Evolutionary conservation across 108 stramenopile species (phyloP).

Genomic region (Stephanodiscus minutulus): DNA sequence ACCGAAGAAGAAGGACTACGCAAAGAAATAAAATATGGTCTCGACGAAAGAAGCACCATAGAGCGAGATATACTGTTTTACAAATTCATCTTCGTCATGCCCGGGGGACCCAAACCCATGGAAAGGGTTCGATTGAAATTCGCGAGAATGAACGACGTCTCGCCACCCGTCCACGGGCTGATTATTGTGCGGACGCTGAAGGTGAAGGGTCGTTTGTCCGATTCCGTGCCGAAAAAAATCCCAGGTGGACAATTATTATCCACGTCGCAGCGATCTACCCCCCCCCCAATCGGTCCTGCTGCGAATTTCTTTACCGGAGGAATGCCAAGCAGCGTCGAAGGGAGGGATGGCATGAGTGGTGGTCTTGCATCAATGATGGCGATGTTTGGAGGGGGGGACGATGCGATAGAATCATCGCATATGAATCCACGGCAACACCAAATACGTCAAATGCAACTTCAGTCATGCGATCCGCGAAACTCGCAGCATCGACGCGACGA

Average conservation of each 20-base stretch:
- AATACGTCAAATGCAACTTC: neutral
- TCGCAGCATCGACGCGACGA: slow-evolving; percentile 4
- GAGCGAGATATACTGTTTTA: slow-evolving; percentile 5
- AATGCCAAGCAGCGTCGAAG: neutral
- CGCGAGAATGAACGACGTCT: neutral
- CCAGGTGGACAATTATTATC: slow-evolving; percentile 4
- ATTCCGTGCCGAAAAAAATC: slow-evolving; percentile 7
- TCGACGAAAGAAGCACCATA: neutral
- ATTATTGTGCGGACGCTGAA: slow-evolving; percentile 37
- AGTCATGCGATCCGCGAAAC: slow-evolving; percentile 6
- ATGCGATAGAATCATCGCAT: no score
- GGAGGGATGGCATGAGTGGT: neutral
- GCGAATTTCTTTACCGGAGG: slow-evolving; percentile 1
- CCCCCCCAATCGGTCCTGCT: neutral
- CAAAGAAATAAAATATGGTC: neutral
- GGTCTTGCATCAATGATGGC: slow-evolving; percentile 39
- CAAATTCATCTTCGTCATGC: slow-evolving; percentile 41
- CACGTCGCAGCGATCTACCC: slow-evolving; percentile 8
- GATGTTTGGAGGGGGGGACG: slow-evolving; percentile 20
- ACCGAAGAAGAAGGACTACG: neutral
- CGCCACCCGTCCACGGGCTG: slow-evolving; percentile 1
- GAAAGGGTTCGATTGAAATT: slow-evolving; percentile 35
- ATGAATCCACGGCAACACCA: slow-evolving; percentile 14
- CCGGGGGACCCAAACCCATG: slow-evolving; percentile 43
- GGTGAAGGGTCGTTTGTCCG: slow-evolving; percentile 33